Conservation (phyloP, 2,329 filamentous ascomycete genomes). For the Chaetomiaceae sp. region DNA sequence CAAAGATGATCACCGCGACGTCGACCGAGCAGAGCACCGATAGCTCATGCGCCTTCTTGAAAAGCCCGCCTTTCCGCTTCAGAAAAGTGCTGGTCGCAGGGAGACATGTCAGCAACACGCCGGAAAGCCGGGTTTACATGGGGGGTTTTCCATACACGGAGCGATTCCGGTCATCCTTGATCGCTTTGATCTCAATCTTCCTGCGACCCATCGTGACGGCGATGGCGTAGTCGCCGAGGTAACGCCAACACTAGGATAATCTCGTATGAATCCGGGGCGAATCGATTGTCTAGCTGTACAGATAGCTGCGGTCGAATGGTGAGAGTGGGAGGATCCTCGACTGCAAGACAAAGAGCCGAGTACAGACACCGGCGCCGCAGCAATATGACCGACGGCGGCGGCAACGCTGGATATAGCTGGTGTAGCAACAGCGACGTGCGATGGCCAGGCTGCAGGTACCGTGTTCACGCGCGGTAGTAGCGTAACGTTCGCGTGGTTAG, state of each 20-base stretch:
- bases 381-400: too few relatives aligned
- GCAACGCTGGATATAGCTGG: too few relatives aligned
- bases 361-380: too few relatives aligned
- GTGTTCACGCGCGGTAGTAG: neutral
- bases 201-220: constrained; percentile 73
- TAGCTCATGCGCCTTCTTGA: constrained; percentile 99
- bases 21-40: constrained; percentile 97
- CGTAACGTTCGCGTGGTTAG: neutral
- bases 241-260: neutral
- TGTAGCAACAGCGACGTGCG: too few relatives aligned
- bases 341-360: neutral
- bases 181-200: constrained; percentile 99
- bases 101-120: constrained; percentile 17
- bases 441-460: too few relatives aligned
- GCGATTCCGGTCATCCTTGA: constrained; percentile 96
- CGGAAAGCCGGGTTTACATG: neutral
- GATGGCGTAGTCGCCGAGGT: constrained; percentile 11
- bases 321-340: too few relatives aligned
- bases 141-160: constrained; percentile 67
- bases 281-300: too few relatives aligned
- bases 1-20: constrained; percentile 97
- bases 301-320: too few relatives aligned
- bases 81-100: constrained; percentile 70
- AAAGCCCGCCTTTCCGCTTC: constrained; percentile 96
- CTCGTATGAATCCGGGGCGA: neutral